phyloP scores from a whole-genome alignment of 2,329 filamentous ascomycete species.

The Trichoderma citrinoviride region DNA sequence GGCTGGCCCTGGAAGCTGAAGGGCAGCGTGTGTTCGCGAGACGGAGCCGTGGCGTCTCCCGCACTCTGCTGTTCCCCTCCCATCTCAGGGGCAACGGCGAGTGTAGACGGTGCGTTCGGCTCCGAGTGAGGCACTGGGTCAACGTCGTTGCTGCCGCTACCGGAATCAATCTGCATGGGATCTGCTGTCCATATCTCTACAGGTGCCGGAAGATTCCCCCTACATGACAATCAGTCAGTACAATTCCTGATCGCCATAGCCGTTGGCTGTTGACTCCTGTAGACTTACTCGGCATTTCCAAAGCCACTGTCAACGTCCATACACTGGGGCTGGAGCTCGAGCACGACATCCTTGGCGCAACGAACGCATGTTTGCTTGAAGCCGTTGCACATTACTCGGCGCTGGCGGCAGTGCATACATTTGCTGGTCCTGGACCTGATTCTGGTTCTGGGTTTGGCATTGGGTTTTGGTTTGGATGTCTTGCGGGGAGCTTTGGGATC shows the following conservation, averaged over 20 bases:
- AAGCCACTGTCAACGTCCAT: background rate
- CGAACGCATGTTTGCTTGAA: background rate
- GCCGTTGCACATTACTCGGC: background rate
- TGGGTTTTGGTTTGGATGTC: background rate
- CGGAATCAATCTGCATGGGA: background rate
- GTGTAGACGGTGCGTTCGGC: background rate
- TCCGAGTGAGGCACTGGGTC: background rate
- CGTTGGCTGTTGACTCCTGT: background rate
- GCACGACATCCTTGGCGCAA: too few species aligned
- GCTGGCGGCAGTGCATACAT: too few species aligned
- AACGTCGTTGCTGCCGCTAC: background rate
- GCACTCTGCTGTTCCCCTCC: background rate
- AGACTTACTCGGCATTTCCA: background rate
- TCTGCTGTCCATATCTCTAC: background rate
- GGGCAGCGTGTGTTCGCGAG: background rate
- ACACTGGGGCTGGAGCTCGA: too few species aligned
- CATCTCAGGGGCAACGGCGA: background rate
- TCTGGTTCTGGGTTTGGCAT: background rate
- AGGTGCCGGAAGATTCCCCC: background rate
- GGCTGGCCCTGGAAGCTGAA: background rate
- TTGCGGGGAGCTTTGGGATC: background rate
- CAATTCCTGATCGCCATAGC: background rate
- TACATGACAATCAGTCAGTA: background rate
- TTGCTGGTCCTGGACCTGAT: background rate
- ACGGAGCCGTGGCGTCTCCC: background rate